Conservation (phyloP, 805 yeast genomes). For the Barnettozyma californica region DNA sequence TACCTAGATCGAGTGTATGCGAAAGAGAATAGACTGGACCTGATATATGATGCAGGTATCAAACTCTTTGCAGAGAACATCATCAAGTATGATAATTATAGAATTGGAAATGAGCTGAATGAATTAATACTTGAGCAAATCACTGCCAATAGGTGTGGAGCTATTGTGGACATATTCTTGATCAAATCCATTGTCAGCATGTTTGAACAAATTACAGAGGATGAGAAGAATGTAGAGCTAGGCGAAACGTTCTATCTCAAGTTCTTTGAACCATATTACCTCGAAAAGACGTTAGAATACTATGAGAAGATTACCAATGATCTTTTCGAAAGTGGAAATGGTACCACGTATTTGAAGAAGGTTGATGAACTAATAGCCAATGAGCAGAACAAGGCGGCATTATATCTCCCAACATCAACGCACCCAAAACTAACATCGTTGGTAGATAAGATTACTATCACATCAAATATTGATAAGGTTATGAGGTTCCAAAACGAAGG, state of each 20-base stretch:
- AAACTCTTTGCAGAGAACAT: constrained; percentile 58
- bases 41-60: constrained; percentile 71
- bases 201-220: constrained; percentile 62
- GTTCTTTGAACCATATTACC: constrained; percentile 61
- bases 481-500: constrained; percentile 52
- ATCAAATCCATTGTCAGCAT: constrained; percentile 60
- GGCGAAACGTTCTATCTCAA: constrained; percentile 59
- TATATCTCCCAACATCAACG: constrained; percentile 51
- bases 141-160: constrained; percentile 50
- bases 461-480: constrained; percentile 50
- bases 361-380: constrained; percentile 49
- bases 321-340: constrained; percentile 38
- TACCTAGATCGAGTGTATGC: constrained; percentile 84
- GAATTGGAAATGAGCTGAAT: constrained; percentile 48
- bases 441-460: constrained; percentile 55
- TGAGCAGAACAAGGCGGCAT: constrained; percentile 52
- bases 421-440: constrained; percentile 47
- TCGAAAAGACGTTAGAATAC: constrained; percentile 49
- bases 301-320: constrained; percentile 45
- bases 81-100: constrained; percentile 42
- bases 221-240: constrained; percentile 27
- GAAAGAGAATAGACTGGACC: constrained; percentile 55
- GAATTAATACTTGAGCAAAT: constrained; percentile 49
- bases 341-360: constrained; percentile 49
- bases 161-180: constrained; percentile 49